Base-by-base conservation (phyloP, 768 basidiomycete genomes). In the Pleurotus eryngii region DNA sequence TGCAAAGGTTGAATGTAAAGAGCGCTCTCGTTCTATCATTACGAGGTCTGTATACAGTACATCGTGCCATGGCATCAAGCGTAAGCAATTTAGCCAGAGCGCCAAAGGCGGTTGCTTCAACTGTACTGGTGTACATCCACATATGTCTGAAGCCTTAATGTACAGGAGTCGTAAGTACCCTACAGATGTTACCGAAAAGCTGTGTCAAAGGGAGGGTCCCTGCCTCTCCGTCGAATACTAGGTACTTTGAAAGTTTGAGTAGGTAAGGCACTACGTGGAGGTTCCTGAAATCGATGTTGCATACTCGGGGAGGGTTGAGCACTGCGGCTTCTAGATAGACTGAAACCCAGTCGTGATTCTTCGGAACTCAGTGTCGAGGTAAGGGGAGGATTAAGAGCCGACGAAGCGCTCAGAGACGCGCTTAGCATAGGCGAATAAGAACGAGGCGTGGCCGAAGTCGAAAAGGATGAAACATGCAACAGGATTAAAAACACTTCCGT, bases 401-500 rank as follows among this genome's bases (percentile, higher is more conserved):
- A 57, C 59, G 55, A 55, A 46, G 59, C 50, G 66, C 56, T 70
- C 60, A 35, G 30, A 35, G 74, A 59, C 61, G 72, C 59, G 67
- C 66, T 66, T 24, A 76, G 70, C 70, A 84, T 75, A 7, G 90
- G 87, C 42, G 88, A 86, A 66, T 81, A 83, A 11, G 87, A 76
- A 39, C 83, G 76, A 40, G 73, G 58, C 7, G 81, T 79, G 14
- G 81, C 68, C 3, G 81, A 71, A 8, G 86, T 82, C 43, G 91
- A 83, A 62, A 90, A 85, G 0, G 89, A 91, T 5, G 93, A 92
- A 47, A 93, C 87, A 65, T 92, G 90, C 15, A 95, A 75, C 48
- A 96, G 76, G 61, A 92, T 90, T 49, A 90, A 86, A 64, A 94
- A 89, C 68, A 92, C 92, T 70, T 95, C 87, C 9, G 93, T 92